Evolutionary conservation across 768 basidiomycete genomes (phyloP), one percentile per base, ranked within the genome.

Genomic region (Panaeolus cyanescens): DNA sequence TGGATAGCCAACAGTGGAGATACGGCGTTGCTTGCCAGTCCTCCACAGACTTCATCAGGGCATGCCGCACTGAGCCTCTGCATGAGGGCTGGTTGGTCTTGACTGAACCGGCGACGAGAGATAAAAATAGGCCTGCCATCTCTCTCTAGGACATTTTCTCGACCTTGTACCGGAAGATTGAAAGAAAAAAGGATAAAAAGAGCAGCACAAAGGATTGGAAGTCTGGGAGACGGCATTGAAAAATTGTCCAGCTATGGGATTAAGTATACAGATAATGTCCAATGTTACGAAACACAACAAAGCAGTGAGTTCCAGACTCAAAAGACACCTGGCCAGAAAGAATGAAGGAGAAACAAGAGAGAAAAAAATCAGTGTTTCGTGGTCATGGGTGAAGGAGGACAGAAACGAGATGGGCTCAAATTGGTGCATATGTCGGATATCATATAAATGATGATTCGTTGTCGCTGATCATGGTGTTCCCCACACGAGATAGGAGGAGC

Each of bases 61-160:
- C 84, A 87, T 8, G 84, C 84, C n/a, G 71, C 58, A 13, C 74
- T 61, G 45, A 87, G 67, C 56, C 83, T 77, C 42, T 75, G 66
- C 32, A 86, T 73, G 33, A 83, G 79, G 8, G 76, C 71, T 31
- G 83, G 81, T 31, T 83, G 75, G 63, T 84, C 78, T 68, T 83
- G 80, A 28, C 79, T 77, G 67, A 85, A 85, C 25, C 85, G 80
- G 64, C 85, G 79, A 37, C 83, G 84, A 65, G 83, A 70, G 34
- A 86, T 71, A 55, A 73, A 72, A 36, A 85, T 73, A n/a, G 80
- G 70, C 10, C 68, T 72, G 62, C 74, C 75, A 62, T 83, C 73
- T 53, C 84, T 73, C 66, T 87, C 84, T 28, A 83, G 68, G 81
- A 81, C 82, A 32, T 65, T 64, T 56, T 78, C 75, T 50, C 83